A percentile compares a stretch with the other conserved stretches of the same genome.
Evolutionary conservation across 2,329 filamentous ascomycete species (phyloP).

Genomic region (Onygenales sp.): DNA sequence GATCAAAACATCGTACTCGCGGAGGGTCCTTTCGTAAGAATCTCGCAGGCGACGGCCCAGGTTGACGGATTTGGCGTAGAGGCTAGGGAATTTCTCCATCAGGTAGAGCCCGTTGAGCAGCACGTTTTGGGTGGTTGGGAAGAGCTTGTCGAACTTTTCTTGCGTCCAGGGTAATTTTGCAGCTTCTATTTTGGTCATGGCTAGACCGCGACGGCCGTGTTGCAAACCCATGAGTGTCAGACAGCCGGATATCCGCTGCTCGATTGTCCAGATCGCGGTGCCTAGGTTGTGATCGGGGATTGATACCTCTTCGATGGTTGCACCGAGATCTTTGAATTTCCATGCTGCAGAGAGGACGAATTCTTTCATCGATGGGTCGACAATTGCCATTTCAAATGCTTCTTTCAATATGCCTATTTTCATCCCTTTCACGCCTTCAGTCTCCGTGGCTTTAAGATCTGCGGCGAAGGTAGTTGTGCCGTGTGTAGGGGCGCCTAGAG

Average conservation of each 20-base stretch:
- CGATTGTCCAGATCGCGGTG: slow-evolving; percentile 43
- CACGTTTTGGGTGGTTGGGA: slow-evolving; percentile 36
- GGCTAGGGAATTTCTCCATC: slow-evolving; percentile 27
- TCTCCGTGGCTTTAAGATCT: neutral
- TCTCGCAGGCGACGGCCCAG: slow-evolving; percentile 29
- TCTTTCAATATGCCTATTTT: slow-evolving; percentile 36
- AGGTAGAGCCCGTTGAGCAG: slow-evolving; percentile 34
- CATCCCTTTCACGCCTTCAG: neutral
- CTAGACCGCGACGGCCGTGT: slow-evolving; percentile 40
- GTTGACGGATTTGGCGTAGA: slow-evolving; percentile 34
- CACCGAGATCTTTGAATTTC: slow-evolving; percentile 38
- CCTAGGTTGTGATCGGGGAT: slow-evolving; percentile 40
- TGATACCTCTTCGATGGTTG: slow-evolving; percentile 41
- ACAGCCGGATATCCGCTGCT: slow-evolving; percentile 37
- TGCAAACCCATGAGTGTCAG: slow-evolving; percentile 34
- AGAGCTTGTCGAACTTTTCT: slow-evolving; percentile 38
- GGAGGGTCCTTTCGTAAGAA: slow-evolving; percentile 31
- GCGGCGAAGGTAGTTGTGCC: neutral
- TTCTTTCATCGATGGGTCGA: slow-evolving; percentile 32
- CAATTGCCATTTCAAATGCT: slow-evolving; percentile 28
- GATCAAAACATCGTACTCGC: slow-evolving; percentile 30
- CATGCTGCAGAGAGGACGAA: slow-evolving; percentile 35
- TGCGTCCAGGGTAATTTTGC: slow-evolving; percentile 39
- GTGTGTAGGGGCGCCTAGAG: neutral
- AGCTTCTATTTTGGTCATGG: slow-evolving; percentile 42